Conservation (phyloP, 352 stramenopile genomes). For the Pythium aristosporum region DNA sequence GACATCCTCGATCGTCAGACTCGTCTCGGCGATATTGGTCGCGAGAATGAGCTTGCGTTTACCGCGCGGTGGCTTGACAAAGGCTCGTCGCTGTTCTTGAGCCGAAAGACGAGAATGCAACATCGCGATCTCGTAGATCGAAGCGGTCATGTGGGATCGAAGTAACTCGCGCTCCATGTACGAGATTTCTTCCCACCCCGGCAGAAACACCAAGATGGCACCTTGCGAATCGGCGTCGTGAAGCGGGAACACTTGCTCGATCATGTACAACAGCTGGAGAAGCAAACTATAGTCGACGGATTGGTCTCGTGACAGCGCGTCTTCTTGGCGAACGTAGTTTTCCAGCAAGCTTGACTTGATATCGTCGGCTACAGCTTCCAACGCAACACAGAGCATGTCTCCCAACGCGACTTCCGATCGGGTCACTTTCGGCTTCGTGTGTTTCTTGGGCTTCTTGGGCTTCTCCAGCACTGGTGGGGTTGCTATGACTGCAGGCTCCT, state of each 20-base stretch:
- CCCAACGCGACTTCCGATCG: slow-evolving; percentile 22
- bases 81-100: slow-evolving; percentile 69
- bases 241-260: slow-evolving; percentile 60
- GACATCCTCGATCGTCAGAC: slow-evolving; percentile 95
- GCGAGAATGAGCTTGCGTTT: slow-evolving; percentile 86
- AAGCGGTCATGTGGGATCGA: slow-evolving; percentile 46
- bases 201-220: slow-evolving; percentile 82
- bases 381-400: slow-evolving; percentile 35
- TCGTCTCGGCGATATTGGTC: slow-evolving; percentile 97
- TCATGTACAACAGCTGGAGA: slow-evolving; percentile 56
- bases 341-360: slow-evolving; percentile 44
- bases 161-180: slow-evolving; percentile 67
- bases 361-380: slow-evolving; percentile 32
- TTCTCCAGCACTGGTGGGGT: background rate
- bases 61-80: slow-evolving; percentile 53
- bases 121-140: slow-evolving; percentile 67
- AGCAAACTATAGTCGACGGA: slow-evolving; percentile 72
- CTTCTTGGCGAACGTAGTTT: slow-evolving; percentile 61
- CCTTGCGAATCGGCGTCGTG: slow-evolving; percentile 44
- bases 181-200: slow-evolving; percentile 83
- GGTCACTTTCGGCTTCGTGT: background rate
- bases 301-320: slow-evolving; percentile 59
- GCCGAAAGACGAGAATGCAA: slow-evolving; percentile 72
- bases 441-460: slow-evolving; percentile 26
- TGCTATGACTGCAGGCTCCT: slow-evolving; percentile 9